Conservation (phyloP, 495 filamentous ascomycete genomes). For the Xylaria bambusicola region DNA sequence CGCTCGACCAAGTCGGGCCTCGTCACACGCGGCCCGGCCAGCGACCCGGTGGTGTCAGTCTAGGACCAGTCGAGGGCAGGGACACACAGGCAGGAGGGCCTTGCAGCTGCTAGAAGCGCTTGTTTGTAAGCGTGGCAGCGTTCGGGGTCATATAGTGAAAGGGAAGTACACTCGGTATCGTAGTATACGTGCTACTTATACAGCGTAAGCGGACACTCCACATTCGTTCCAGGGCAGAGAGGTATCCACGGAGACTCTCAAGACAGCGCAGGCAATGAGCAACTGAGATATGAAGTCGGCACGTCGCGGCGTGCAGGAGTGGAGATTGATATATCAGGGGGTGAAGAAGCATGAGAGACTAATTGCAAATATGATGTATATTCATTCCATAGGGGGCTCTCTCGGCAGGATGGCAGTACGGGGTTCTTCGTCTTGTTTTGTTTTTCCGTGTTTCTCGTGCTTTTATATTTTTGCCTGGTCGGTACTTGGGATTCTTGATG, state of each 20-base stretch:
- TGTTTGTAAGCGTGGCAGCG: background rate
- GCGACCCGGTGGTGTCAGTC: constrained; percentile 72
- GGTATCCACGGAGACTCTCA: background rate
- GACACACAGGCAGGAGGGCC: constrained; percentile 72
- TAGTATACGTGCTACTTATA: background rate
- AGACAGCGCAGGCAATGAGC: background rate
- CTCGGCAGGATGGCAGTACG: constrained; percentile 36
- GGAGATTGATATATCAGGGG: constrained; percentile 12
- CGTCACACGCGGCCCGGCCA: constrained; percentile 75
- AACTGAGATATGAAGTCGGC: background rate
- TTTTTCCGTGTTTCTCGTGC: constrained; percentile 29
- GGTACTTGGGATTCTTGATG: constrained; percentile 30
- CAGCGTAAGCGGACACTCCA: constrained; percentile 1
- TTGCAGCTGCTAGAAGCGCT: constrained; percentile 67
- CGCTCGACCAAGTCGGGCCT: constrained; percentile 90
- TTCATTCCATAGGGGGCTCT: constrained; percentile 40
- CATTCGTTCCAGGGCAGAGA: background rate
- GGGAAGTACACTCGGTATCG: background rate
- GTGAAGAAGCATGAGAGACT: constrained; percentile 19
- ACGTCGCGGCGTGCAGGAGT: background rate
- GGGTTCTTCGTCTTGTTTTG: constrained; percentile 20
- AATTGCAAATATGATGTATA: constrained; percentile 36
- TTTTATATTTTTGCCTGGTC: too few species aligned
- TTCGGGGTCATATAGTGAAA: constrained; percentile 5
- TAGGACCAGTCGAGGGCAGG: constrained; percentile 71